Evolutionary conservation across 192 early-diverging fungal species (phyloP).

Genomic region (Cladochytrium replicatum): DNA sequence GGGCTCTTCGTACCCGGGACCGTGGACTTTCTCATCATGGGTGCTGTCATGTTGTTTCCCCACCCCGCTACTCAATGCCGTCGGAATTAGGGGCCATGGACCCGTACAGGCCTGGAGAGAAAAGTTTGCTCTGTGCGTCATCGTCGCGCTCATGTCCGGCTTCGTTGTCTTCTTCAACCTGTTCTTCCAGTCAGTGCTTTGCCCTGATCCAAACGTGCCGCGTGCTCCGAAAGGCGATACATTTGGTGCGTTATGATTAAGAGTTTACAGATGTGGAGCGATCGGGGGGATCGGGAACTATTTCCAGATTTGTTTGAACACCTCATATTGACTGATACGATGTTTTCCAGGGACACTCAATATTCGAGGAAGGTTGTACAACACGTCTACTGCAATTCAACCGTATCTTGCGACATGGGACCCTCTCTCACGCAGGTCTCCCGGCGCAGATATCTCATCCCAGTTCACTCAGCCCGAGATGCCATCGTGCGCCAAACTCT

Average conservation of each 20-base stretch:
- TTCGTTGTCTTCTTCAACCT: background rate
- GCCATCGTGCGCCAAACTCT: background rate
- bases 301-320: too few relatives aligned
- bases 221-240: background rate
- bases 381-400: background rate
- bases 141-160: background rate
- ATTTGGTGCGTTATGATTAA: background rate
- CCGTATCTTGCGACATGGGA: background rate
- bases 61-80: constrained; percentile 5
- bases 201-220: background rate
- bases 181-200: too few relatives aligned
- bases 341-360: background rate
- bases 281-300: background rate
- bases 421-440: background rate
- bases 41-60: constrained; percentile 31
- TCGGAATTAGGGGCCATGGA: constrained; percentile 12
- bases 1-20: too few relatives aligned
- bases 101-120: background rate
- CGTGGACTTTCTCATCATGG: constrained; percentile 26
- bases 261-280: background rate
- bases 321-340: too few relatives aligned
- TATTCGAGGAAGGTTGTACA: background rate
- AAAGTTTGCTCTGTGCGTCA: background rate
- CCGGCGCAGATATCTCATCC: background rate
- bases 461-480: background rate